Percentiles rank a stretch among this genome's conserved stretches.
Evolutionary conservation across 306 rosid species (phyloP).

Genomic region (Medicago truncatula): MtrunA17r5.0-ANR NC_053048.1:48113001-48113500

Average conservation of each 20-base stretch:
- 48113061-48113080: constrained; percentile 56
- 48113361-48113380: constrained; percentile 49
- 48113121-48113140: constrained; percentile 55
- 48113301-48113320: constrained; percentile 43
- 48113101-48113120: constrained; percentile 44
- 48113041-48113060: constrained; percentile 50
- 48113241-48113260: constrained; percentile 36
- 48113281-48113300: constrained; percentile 43
- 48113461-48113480: constrained; percentile 50
- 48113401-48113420: constrained; percentile 40
- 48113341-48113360: constrained; percentile 47
- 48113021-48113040: constrained; percentile 57
- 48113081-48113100: constrained; percentile 46
- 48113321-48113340: constrained; percentile 44
- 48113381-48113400: constrained; percentile 26
- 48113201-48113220: constrained; percentile 40
- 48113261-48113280: constrained; percentile 35
- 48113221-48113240: constrained; percentile 37
- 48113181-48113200: constrained; percentile 47
- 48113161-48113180: constrained; percentile 37
- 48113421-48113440: constrained; percentile 50
- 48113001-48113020: constrained; percentile 57
- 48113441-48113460: constrained; percentile 54
- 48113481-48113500: constrained; percentile 47
- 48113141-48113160: constrained; percentile 40